Conservation (phyloP, 2,329 filamentous ascomycete genomes). For the Trichoderma arundinaceum region DNA sequence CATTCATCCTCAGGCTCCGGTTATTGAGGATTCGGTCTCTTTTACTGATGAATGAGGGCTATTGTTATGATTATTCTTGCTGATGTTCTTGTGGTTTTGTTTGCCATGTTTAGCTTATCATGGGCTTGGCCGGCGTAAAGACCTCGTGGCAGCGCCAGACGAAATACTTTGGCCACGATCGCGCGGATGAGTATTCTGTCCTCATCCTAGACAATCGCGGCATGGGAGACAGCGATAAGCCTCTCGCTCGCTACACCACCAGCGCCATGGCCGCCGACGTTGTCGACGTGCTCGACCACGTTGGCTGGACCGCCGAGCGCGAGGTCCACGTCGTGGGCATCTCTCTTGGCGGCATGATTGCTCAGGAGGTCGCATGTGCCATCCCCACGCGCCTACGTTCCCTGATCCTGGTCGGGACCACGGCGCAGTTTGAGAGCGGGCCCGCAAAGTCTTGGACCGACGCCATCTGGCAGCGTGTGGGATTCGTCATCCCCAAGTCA, state of each 20-base stretch:
- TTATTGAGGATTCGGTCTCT: neutral
- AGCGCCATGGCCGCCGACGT: slow-evolving; percentile 82
- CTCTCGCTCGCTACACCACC: slow-evolving; percentile 77
- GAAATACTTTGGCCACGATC: slow-evolving; percentile 77
- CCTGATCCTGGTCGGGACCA: slow-evolving; percentile 66
- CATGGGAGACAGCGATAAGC: slow-evolving; percentile 80
- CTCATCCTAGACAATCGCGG: slow-evolving; percentile 85
- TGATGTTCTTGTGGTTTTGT: neutral
- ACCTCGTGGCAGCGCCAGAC: slow-evolving; percentile 83
- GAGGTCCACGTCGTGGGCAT: slow-evolving; percentile 74
- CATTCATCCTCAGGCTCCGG: no score
- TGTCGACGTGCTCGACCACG: slow-evolving; percentile 70
- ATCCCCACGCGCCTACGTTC: slow-evolving; percentile 59
- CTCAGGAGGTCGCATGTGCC: slow-evolving; percentile 74
- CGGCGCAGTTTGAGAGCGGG: slow-evolving; percentile 65
- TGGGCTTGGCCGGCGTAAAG: slow-evolving; percentile 74
- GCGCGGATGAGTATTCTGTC: slow-evolving; percentile 70
- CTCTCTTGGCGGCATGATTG: slow-evolving; percentile 90
- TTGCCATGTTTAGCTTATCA: slow-evolving; percentile 68
- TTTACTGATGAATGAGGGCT: neutral
- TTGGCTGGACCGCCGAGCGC: slow-evolving; percentile 66
- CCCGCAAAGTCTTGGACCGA: slow-evolving; percentile 59
- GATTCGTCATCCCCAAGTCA: slow-evolving; percentile 71
- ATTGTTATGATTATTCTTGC: neutral
- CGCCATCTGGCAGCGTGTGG: slow-evolving; percentile 64